These are phyloP conservation scores for Pseudogymnoascus sp. DNA, from an alignment of 2,329 filamentous ascomycete species.

Conservation along the genomic window DNA sequence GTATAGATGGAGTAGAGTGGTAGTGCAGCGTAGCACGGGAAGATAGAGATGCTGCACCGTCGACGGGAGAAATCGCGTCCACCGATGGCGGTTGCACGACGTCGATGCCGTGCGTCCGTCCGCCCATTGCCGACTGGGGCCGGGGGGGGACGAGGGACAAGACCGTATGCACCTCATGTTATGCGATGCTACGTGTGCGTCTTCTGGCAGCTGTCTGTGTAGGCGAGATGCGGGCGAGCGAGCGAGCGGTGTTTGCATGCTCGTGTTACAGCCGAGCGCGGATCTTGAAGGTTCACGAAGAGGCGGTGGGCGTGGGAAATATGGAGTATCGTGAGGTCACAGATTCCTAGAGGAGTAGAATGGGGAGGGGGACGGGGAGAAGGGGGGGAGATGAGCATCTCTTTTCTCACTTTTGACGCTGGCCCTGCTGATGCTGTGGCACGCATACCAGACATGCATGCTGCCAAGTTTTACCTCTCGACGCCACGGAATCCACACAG, in stretches of 20 bases:
- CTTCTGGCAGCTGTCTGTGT: neutral
- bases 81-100: too few species aligned
- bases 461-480: too few species aligned
- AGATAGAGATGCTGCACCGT: neutral
- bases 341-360: too few species aligned
- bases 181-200: neutral
- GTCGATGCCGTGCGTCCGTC: neutral
- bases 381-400: too few species aligned
- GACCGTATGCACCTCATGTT: neutral
- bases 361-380: too few species aligned
- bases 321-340: neutral
- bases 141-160: neutral
- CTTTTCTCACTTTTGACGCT: too few species aligned
- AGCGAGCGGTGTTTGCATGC: neutral
- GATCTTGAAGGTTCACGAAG: neutral
- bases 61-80: neutral
- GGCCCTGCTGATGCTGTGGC: too few species aligned
- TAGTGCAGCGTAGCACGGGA: neutral
- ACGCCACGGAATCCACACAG: too few species aligned
- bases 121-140: neutral
- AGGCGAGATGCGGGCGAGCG: neutral
- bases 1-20: too few species aligned
- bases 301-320: neutral
- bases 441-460: too few species aligned
- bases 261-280: neutral